Base-by-base conservation (phyloP, 371 early-diverging fungal genomes). In the Syncephalastrum contaminatum region DNA sequence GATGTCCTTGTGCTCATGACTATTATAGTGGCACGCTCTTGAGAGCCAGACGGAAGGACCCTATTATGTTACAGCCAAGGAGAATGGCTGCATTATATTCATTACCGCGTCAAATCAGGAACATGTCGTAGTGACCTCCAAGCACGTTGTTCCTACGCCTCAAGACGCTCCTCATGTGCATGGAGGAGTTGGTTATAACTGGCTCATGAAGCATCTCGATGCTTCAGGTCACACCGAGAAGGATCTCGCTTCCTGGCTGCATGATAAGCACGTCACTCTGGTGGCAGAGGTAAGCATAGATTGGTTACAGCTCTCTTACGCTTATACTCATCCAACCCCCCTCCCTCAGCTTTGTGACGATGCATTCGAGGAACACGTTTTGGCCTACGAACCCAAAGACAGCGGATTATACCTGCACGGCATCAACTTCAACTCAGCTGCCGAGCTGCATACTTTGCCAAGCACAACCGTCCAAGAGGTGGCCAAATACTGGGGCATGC, bases 11-110 rank as follows among this genome's bases (percentile, higher is more conserved):
- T 30, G 36, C 12, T 12, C 36, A 48, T 53, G 2, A 20, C 22
- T 55, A n/a, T 10, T 52, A 15, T 55, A 83, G 66, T 86, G 86
- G 88, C 65, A 75, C 10, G 67, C 69, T 24, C 66, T 96, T 14
- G 66, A 72, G 30, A 53, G 44, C 4, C 65, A 89, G 12, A 92
- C 94, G 0, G 43, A 56, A 5, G 94, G 93, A 0, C 98, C 98
- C 2, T 97, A 90, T 62, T 92, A 96, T 66, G 80, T 93, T 12
- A 95, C 95, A 0, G 76, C 91, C 40, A 97, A 97, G 72, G 97
- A 97, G 63, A 96, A 97, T 63, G 98, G 98, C 12, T 97, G 98
- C 63, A 89, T 97, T 55, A 93, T 95, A 40, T 90, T 93, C 50
- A 85, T 92, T 52, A 67, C 91, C 12, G 90, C 88, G 4, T 51